Percentiles rank a stretch among this genome's conserved stretches.
Conservation (phyloP, 2,329 filamentous ascomycete species). For the Cercospora sp. region DNA sequence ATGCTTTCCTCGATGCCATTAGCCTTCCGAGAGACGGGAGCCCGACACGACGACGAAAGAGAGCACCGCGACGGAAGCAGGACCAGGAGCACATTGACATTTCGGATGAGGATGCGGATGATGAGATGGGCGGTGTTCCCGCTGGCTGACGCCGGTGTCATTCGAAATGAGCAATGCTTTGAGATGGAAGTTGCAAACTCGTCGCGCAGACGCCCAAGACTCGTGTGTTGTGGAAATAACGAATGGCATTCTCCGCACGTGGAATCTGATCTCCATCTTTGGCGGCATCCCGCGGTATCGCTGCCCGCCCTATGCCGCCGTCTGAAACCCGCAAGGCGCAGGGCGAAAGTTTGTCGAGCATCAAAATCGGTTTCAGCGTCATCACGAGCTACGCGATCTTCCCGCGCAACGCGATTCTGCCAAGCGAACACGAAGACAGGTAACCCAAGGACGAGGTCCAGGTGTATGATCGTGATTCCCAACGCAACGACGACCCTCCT, state of each 20-base stretch:
- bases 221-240: not conserved
- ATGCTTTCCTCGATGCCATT: slow-evolving; percentile 63
- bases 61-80: slow-evolving; percentile 30
- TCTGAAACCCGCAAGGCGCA: not conserved
- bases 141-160: slow-evolving; percentile 2
- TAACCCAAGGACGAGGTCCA: not conserved
- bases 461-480: not conserved
- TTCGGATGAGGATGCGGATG: slow-evolving; percentile 29
- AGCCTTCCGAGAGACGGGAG: slow-evolving; percentile 52
- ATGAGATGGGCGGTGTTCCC: slow-evolving; percentile 20
- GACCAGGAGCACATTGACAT: slow-evolving; percentile 26
- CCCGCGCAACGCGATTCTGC: not conserved
- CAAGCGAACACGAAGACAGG: not conserved
- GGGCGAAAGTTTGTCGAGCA: not conserved
- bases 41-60: slow-evolving; percentile 43
- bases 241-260: not conserved
- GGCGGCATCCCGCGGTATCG: not conserved
- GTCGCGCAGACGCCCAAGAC: not conserved
- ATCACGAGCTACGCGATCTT: not conserved
- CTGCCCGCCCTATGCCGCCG: not conserved
- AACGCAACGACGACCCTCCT: not conserved
- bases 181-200: not conserved
- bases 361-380: not conserved
- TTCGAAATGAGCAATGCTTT: not conserved
- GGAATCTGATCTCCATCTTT: not conserved